Evolutionary conservation across 2,329 filamentous ascomycete genomes (phyloP).

Genomic region (Colletotrichum horii): DNA sequence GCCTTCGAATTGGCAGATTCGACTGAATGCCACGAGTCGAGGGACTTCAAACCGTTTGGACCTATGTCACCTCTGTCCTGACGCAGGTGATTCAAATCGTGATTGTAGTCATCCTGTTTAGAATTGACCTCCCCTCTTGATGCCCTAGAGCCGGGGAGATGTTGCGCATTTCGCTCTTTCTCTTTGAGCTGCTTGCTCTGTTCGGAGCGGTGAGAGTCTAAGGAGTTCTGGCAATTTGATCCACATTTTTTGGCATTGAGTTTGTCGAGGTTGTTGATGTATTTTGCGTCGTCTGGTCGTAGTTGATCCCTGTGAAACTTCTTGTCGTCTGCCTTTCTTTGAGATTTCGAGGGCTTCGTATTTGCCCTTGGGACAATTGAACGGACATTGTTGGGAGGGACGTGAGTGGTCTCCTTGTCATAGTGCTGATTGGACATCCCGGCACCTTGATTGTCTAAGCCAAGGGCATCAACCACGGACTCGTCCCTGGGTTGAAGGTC

Average conservation of each 20-base stretch:
- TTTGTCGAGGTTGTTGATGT: neutral
- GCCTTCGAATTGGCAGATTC: neutral
- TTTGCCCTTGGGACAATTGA: neutral
- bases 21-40: neutral
- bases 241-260: neutral
- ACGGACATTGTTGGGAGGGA: neutral
- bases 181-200: neutral
- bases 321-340: neutral
- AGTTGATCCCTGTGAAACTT: neutral
- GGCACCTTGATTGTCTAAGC: neutral
- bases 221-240: neutral
- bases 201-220: neutral
- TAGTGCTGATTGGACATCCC: neutral
- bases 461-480: neutral
- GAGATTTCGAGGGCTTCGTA: neutral
- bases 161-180: neutral
- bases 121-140: neutral
- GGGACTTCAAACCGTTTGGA: neutral
- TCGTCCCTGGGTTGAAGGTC: neutral
- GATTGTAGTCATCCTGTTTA: neutral
- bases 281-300: neutral
- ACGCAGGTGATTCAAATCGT: neutral
- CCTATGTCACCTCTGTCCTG: neutral
- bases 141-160: neutral
- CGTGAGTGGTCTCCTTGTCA: neutral